These are phyloP conservation scores for Stygiomarasmius scandens DNA, from an alignment of 1,284 basidiomycete species.

Conservation along the genomic window DNA sequence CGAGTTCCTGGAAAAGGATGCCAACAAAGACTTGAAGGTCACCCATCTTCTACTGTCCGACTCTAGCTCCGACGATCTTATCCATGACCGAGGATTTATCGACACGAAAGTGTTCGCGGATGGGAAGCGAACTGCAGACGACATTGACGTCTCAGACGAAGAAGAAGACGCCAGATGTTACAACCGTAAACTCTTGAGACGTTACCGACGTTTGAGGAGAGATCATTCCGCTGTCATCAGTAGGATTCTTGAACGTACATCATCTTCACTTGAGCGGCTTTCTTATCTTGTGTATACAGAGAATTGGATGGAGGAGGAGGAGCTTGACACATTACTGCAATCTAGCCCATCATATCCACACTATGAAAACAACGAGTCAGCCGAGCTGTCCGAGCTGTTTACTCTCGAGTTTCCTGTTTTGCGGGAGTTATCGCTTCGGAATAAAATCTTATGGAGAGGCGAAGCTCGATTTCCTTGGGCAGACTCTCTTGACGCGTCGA, in stretches of 20 bases:
- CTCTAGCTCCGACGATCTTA: conserved; percentile 1
- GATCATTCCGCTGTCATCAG: background rate
- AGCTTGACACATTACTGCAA: background rate
- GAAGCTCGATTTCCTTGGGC: background rate
- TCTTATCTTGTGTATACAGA: conserved; percentile 7
- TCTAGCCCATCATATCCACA: background rate
- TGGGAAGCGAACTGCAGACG: background rate
- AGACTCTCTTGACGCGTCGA: too few relatives aligned
- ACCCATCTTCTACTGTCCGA: conserved; percentile 5
- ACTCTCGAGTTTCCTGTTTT: conserved; percentile 2
- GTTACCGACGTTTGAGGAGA: background rate
- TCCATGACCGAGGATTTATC: conserved; percentile 1
- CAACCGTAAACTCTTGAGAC: conserved; percentile 8
- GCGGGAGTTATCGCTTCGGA: background rate
- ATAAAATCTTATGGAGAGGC: background rate
- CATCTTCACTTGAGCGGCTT: conserved; percentile 2
- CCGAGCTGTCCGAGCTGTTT: background rate
- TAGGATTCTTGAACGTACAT: conserved; percentile 6
- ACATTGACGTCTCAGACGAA: conserved; percentile 8
- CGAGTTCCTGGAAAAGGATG: background rate
- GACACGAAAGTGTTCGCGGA: background rate
- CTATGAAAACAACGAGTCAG: background rate
- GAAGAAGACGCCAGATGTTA: conserved; percentile 4
- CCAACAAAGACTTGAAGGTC: background rate
- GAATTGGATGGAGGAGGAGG: background rate